phyloP scores from a whole-genome alignment of 768 basidiomycete genomes.

The Heimioporus sp. region DNA sequence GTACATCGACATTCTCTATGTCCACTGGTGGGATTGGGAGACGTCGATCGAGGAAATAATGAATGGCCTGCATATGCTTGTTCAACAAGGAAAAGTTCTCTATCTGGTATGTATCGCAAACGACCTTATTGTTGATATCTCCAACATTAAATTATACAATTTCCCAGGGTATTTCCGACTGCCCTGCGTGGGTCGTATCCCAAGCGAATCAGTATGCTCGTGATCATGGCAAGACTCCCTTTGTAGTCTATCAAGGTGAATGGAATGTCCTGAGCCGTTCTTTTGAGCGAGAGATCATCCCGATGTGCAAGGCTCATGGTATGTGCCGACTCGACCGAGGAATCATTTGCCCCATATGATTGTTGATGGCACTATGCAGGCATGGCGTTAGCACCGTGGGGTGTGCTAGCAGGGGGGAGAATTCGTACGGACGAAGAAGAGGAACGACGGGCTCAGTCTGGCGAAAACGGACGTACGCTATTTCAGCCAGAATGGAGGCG shows the following conservation, averaged over 20 bases:
- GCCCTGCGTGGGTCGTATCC: not conserved
- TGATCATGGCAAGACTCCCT: not conserved
- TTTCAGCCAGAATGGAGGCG: not conserved
- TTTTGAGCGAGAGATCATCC: not conserved
- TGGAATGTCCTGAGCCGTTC: not conserved
- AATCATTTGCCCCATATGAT: not conserved
- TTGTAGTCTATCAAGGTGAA: not conserved
- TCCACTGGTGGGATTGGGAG: conserved; percentile 51
- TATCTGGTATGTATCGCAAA: conserved; percentile 30
- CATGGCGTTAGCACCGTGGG: not conserved
- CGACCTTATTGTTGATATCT: not conserved
- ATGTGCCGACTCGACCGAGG: not conserved
- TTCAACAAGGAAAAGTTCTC: conserved; percentile 41
- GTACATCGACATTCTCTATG: conserved; percentile 57
- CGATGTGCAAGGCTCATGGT: not conserved
- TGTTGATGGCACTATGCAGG: not conserved
- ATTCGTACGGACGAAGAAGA: not conserved
- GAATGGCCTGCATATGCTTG: conserved; percentile 43
- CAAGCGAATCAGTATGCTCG: not conserved
- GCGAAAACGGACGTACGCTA: not conserved
- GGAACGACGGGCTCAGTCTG: not conserved
- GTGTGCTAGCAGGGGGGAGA: not conserved
- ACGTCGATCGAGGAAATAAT: conserved; percentile 46
- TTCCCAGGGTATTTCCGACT: not conserved
- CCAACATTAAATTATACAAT: not conserved